A percentile compares a stretch with the other conserved stretches of the same genome.
Conservation (phyloP, 2,329 filamentous ascomycete species). For the Sclerotinia spermophila region DNA sequence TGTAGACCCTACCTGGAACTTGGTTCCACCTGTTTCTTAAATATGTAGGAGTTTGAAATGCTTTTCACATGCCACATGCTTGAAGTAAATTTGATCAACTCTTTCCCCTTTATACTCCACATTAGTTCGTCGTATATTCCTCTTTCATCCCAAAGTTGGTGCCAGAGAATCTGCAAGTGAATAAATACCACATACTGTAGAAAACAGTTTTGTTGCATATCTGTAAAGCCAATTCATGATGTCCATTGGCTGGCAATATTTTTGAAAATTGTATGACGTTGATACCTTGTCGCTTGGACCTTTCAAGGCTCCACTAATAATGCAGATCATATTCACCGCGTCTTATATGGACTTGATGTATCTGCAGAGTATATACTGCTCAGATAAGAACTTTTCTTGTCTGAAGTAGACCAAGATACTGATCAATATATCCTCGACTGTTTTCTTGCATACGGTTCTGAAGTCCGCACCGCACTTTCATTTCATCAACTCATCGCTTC, state of each 20-base stretch:
- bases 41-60: neutral
- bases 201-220: neutral
- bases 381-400: neutral
- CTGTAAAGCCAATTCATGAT: neutral
- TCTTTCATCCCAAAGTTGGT: neutral
- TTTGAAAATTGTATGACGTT: neutral
- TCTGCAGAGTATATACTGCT: neutral
- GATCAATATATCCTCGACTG: neutral
- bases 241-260: neutral
- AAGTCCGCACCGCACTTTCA: neutral
- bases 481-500: no score
- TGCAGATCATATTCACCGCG: neutral
- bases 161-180: neutral
- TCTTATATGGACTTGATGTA: neutral
- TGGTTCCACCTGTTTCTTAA: neutral
- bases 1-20: fast-evolving
- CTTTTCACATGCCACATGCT: neutral
- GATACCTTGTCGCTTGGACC: neutral
- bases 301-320: neutral
- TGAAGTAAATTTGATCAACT: neutral
- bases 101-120: neutral
- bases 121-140: neutral
- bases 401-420: neutral
- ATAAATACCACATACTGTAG: neutral
- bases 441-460: neutral